Evolutionary conservation across 805 yeast species (phyloP), one percentile per base, ranked within the genome.

Genomic region (Wickerhamiella vanderwaltii): DNA sequence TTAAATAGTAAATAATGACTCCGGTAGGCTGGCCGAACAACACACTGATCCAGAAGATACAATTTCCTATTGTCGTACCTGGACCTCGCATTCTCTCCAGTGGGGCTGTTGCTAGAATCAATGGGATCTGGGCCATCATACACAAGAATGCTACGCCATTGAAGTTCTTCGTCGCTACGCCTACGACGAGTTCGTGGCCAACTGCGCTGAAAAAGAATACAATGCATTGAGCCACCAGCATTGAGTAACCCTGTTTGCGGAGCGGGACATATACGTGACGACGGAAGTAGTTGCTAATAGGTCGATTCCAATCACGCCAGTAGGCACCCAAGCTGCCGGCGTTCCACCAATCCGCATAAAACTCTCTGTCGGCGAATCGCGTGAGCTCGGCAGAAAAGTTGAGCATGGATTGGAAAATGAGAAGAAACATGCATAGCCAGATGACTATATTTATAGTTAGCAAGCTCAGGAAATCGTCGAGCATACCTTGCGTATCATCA

Each of bases 341-440:
- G 44, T 68, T 68, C 73, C 73, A 68, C 73, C 72, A 68, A 45
- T 67, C 69, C 24, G 57, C 62, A 44, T 68, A 68, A 52, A 68
- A 68, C 6, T 64, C 62, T 15, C 72, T 57, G 51, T 68, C 72
- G 11, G 65, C 69, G 44, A 68, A 68, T 13, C 61, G 49, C 29
- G 67, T 59, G 20, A 67, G 37, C 48, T 68, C 73, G 5, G 72
- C 73, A 11, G 66, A 47, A 18, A 66, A 52, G 45, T 68, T 68
- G 31, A 68, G 56, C 37, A 51, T 51, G 33, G 65, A 55, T 43
- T 68, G 72, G 56, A 68, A 68, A 11, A 67, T 48, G 30, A 62
- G 54, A 43, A 62, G 59, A 47, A 68, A 68, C 6, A 65, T 66
- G 31, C 63, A 44, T 11, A 68, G 53, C 73, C 73, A 68, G 29